Evolutionary conservation across 352 stramenopile genomes (phyloP), one percentile per base, ranked within the genome.

Genomic region (Lagenidium sp.): DNA sequence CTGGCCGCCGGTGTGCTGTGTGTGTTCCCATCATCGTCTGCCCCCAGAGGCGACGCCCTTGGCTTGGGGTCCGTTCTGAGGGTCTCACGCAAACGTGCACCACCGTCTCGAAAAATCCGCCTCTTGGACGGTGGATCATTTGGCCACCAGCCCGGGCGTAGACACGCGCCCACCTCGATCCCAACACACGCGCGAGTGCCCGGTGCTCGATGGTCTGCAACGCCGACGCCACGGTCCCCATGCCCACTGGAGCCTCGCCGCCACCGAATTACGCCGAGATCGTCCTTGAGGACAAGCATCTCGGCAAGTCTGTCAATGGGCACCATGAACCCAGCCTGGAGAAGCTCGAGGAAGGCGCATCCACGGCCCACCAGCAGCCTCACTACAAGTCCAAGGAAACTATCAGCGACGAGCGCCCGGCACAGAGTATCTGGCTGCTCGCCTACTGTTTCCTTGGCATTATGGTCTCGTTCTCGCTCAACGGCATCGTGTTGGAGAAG

Each of bases 381-480:
- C 28, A 8, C 8, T 8, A 8, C 8, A 32, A 32, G 28, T 15
- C 8, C 28, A 15, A 15, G 8, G 28, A 32, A 15, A 32, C 28
- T n/a, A n/a, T n/a, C 28, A 28, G 37, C 21, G 50, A 44, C 13
- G 50, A 52, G 32, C 50, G 50, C 13, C 38, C 38, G 15, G 6
- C 42, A 12, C 50, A 70, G 47, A 69, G 58, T 41, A 34, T 72
- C 7, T 82, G 68, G 69, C 49, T 91, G 23, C 51, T 91, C 16
- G 57, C 50, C 11, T 89, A 82, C 50, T 93, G 80, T 60, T 90
- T 81, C 51, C 29, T 84, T 11, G 80, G 80, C 30, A 87, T 89
- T 50, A 84, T 89, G 71, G 60, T 89, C 4, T 86, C 75, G 12
- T 93, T 93, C 59, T 82, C 76, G 39, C 60, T 90, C 7, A 87